Base-by-base conservation (phyloP, 345 rosid species). In the Citrus mangshanensis region DNA sequence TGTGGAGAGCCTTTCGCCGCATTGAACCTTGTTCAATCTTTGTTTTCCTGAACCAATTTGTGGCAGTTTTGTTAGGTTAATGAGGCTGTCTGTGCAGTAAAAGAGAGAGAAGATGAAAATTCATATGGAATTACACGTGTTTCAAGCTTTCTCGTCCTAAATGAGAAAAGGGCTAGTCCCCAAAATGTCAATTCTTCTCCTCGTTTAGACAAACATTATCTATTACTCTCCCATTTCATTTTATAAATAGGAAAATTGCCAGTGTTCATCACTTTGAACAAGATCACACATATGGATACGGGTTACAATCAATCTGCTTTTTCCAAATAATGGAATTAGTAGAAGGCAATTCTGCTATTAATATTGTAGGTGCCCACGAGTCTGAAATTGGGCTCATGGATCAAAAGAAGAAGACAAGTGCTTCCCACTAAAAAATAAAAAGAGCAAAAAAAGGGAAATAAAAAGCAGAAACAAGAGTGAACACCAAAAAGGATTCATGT, bases 361-460 rank as follows among this genome's bases (percentile, higher is more conserved):
- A 62, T 51, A 32, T 21, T 62, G 27, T 25, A 6, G 25, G 42
- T 9, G 7, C 38, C 19, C 27, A 46, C n/a, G 38, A 8, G 72
- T 8, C n/a, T 16, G 64, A 75, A 78, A 37, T 56, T 18, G 37
- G 70, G 77, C 58, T 24, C 6, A 74, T 79, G 80, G 83, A 76
- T 35, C 74, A 49, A 51, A 68, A 82, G 56, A 73, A 51, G 28
- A 0, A 54, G 32, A 68, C 42, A 21, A 27, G 58, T 60, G 76
- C 58, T 78, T 77, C 79, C 69, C 34, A 2, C 37, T 59, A 72
- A 83, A 75, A 34, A 68, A 58, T 46, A 46, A 38, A 81, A 73
- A 78, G 72, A 49, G 79, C 62, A 75, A 80, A 76, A 37, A 46
- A 68, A 56, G 73, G 73, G 38, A 24, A 74, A 77, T 83, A 73